Percentiles rank a stretch among this genome's conserved stretches.
phyloP scores from a whole-genome alignment of 208 protist genomes.

The Endotrypanum monterogeii region DNA sequence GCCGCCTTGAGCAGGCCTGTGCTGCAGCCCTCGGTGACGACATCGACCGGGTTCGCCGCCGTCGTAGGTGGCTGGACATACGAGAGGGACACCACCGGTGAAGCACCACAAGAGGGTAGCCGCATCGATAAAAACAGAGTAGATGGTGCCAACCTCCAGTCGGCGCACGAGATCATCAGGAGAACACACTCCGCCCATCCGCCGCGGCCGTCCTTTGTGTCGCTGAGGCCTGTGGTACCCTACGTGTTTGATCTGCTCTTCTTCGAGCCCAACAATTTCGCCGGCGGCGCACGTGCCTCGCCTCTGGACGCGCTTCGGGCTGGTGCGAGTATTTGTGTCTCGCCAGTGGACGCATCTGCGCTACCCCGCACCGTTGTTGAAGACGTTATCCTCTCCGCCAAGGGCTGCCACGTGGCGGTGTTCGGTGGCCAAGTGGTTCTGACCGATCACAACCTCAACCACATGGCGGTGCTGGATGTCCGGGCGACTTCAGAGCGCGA shows the following conservation, averaged over 20 bases:
- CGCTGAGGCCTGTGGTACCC: background rate
- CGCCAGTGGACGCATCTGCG: conserved; percentile 1
- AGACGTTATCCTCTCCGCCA: conserved; percentile 17
- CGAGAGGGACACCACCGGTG: background rate
- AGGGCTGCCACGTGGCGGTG: conserved; percentile 24
- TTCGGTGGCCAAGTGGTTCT: conserved; percentile 33
- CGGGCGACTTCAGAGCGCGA: background rate
- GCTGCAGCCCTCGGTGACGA: conserved; percentile 31
- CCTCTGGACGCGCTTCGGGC: background rate
- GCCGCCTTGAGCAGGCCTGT: conserved; percentile 22
- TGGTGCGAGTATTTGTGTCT: conserved; percentile 4
- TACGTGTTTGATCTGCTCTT: conserved; percentile 32
- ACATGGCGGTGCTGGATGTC: conserved; percentile 24
- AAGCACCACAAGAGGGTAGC: background rate
- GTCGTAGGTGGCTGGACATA: conserved; percentile 35
- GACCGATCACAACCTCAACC: conserved; percentile 19
- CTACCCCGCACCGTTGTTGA: conserved; percentile 15
- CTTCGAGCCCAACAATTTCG: conserved; percentile 7
- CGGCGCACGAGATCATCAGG: background rate
- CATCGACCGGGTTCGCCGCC: conserved; percentile 34
- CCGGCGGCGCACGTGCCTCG: background rate
- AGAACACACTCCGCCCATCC: background rate
- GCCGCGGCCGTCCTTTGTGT: background rate
- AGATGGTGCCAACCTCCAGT: background rate
- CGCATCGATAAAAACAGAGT: background rate